Percentiles rank a stretch among this genome's conserved stretches.
Evolutionary conservation across 495 filamentous ascomycete genomes (phyloP).

Genomic region (Viridothelium virens): DNA sequence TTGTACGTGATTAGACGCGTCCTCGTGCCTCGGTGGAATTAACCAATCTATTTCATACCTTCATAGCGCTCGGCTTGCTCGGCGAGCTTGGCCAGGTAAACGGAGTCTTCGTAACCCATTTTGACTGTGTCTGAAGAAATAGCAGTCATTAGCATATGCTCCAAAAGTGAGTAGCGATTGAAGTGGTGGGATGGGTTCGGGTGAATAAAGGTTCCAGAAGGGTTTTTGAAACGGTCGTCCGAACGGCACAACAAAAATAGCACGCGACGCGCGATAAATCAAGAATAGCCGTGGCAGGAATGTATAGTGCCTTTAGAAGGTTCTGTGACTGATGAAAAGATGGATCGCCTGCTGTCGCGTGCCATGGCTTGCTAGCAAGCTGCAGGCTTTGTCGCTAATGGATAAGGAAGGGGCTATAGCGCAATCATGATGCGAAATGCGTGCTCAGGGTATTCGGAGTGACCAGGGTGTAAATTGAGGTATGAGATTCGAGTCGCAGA

Average conservation of each 20-base stretch:
- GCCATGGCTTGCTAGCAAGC: background rate
- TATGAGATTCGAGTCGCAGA: background rate
- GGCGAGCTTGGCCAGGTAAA: conserved; percentile 99
- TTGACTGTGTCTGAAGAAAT: conserved; percentile 39
- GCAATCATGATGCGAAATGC: background rate
- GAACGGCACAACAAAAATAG: background rate
- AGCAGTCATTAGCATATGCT: background rate
- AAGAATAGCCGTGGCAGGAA: background rate
- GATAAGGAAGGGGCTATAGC: conserved; percentile 5
- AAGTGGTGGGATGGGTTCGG: background rate
- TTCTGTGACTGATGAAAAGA: background rate
- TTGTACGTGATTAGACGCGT: conserved; percentile 3
- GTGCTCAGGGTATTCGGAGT: background rate
- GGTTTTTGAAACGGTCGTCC: background rate
- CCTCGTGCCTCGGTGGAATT: background rate
- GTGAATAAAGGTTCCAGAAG: background rate
- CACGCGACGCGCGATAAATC: conserved; percentile 1
- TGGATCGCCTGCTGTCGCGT: background rate
- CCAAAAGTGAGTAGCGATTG: background rate
- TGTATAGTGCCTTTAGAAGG: background rate
- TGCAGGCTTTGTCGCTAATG: background rate
- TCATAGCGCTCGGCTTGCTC: conserved; percentile 99
- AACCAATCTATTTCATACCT: conserved; percentile 53
- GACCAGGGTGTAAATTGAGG: background rate
- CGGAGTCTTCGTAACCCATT: conserved; percentile 99